Evolutionary conservation across 2,329 filamentous ascomycete species (phyloP), one percentile per base, ranked within the genome.

Genomic region (Pestalotiopsis sp.): DNA sequence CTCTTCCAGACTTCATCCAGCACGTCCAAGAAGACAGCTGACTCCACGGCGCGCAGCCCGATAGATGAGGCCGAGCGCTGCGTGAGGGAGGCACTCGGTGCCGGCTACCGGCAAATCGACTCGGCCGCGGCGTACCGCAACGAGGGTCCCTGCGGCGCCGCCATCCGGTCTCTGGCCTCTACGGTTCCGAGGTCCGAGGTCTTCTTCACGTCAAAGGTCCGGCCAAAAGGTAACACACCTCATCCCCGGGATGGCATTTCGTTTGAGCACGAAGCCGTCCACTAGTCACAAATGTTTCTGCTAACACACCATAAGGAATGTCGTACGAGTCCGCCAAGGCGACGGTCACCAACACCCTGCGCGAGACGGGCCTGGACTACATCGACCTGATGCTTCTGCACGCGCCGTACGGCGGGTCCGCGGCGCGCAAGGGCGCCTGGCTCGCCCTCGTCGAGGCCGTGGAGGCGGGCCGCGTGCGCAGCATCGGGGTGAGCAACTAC

Each of bases 361-460:
- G 84, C 66, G 85, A 89, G 69, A 88, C 90, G 0, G 86, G 88
- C 14, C 82, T 93, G 4, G 87, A 84, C 25, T 93, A 93, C 77
- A 85, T 93, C 71, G 91, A 93, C 74, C 84, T 93, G 68, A 86
- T 87, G 78, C 85, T 91, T 23, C 85, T 91, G 66, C 89, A 91
- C 76, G 81, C 86, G 0, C 89, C 89, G 0, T 90, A 88, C 73
- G 88, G 88, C 57, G 89, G 88, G 1, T 79, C 83, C 1, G 82
- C 81, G 20, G 82, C 77, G 62, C 85, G 89, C 71, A 90, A 89
- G 75, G 88, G 83, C 14, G 85, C 87, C 1, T 91, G 89, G 89
- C 84, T 81, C 66, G 89, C 87, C 2, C 83, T 91, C 4, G 88
- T 90, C n/a, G 88, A 91, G 76, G 84, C 84, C 11, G 87, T 89